Evolutionary conservation across 1,139 yeast genomes (phyloP), one percentile per base, ranked within the genome.

Genomic region (Pneumocystis canis): DNA sequence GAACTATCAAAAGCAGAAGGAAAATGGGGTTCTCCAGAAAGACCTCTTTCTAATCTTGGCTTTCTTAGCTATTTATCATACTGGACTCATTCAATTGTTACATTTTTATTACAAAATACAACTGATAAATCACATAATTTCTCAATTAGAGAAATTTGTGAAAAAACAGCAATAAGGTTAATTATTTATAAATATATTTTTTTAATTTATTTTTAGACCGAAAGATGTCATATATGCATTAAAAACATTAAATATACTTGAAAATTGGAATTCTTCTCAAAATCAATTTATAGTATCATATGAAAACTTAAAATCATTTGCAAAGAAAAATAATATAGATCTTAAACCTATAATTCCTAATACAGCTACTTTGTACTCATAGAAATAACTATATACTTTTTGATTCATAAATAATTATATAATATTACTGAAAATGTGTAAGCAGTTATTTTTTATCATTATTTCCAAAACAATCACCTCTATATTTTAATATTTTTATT

Each of bases 21-120:
- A 70, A 74, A 76, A 60, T 73, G 78, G 37, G 89, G 96, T 64
- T 95, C 97, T 0, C 98, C 98, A 0, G 98, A 92, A 72, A 81
- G 84, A 67, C 98, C 98, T 0, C 76, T 92, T 25, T 87, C 96
- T 5, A 85, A 85, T 0, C 87, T 82, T 72, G 98, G 98, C 0
- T 79, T 80, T 62, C 76, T 82, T 4, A 82, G 90, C 4, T 92
- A 89, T 70, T 70, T 86, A 40, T 76, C 80, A n/a, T 90, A 80
- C 73, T 92, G 98, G 98, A 47, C 54, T 47, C 54, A 11, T 5
- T 47, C 54, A 11, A 25, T 47, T 25, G 54, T 25, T 47, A 47
- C 54, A 9, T 47, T 47, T 28, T 47, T 47, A 47, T 25, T 47
- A 18, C 31, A 28, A 25, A 47, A 47, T 11, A 47, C 31, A 25